Conservation (phyloP, 768 basidiomycete species). For the Pulveroboletus sp. region DNA sequence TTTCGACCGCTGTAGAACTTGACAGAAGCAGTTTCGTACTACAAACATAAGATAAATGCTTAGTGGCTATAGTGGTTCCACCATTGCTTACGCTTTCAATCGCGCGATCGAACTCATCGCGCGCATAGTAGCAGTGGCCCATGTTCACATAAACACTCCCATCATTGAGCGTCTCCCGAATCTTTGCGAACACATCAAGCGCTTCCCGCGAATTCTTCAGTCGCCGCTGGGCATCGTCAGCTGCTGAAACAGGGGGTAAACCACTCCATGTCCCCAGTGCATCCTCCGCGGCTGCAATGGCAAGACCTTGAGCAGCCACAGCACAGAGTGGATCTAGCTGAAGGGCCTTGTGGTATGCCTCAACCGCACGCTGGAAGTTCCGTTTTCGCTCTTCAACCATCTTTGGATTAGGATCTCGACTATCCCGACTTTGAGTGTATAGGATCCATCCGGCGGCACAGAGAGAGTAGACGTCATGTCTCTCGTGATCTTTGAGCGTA, state of each 20-base stretch:
- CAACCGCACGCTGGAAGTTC: conserved; percentile 77
- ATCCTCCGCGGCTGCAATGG: conserved; percentile 92
- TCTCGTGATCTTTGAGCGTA: conserved; percentile 81
- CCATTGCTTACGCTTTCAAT: conserved; percentile 78
- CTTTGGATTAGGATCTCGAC: conserved; percentile 54
- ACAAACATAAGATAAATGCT: not conserved
- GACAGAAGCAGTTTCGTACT: conserved; percentile 92
- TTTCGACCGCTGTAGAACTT: conserved; percentile 74
- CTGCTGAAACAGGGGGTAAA: conserved; percentile 40
- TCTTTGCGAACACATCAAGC: conserved; percentile 82
- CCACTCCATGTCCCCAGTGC: conserved; percentile 67
- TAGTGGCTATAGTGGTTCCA: not conserved
- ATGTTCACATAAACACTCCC: conserved; percentile 94
- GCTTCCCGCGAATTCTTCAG: conserved; percentile 80
- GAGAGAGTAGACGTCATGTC: conserved; percentile 85
- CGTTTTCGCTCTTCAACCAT: conserved; percentile 60
- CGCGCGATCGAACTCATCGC: conserved; percentile 93
- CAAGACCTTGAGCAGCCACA: conserved; percentile 91
- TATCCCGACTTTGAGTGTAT: conserved; percentile 84
- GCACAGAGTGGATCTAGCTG: conserved; percentile 81
- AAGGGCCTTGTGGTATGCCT: conserved; percentile 91
- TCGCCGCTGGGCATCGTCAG: conserved; percentile 64
- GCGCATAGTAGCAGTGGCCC: conserved; percentile 89
- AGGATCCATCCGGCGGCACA: conserved; percentile 85
- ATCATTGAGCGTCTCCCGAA: conserved; percentile 77